Conservation (phyloP, 345 rosid genomes). For the Eucalyptus pauciflora region DNA sequence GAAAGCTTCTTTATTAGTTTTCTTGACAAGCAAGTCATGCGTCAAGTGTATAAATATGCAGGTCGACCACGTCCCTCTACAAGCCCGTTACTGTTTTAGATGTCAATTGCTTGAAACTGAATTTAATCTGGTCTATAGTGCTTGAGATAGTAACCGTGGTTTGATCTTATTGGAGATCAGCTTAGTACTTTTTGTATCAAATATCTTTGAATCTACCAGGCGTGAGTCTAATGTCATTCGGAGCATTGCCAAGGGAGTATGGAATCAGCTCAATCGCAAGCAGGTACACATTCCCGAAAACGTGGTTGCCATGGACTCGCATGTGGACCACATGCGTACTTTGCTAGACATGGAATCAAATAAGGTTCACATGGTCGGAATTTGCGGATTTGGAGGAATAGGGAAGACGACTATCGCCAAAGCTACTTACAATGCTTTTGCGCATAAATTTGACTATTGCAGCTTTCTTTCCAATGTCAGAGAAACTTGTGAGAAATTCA, state of each 20-base stretch:
- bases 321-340: background rate
- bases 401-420: conserved; percentile 12
- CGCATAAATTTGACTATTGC: conserved; percentile 6
- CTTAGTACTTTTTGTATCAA: background rate
- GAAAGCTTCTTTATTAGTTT: background rate
- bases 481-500: background rate
- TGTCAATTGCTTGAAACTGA: background rate
- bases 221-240: background rate
- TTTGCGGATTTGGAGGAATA: background rate
- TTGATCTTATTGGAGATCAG: background rate
- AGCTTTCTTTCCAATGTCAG: conserved; percentile 21
- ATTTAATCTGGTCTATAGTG: background rate
- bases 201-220: background rate
- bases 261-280: background rate
- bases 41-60: background rate
- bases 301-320: background rate
- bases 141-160: background rate
- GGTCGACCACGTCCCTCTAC: background rate
- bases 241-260: background rate
- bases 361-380: background rate
- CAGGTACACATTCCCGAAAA: background rate
- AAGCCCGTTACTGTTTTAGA: background rate
- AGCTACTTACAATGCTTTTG: conserved; percentile 1
- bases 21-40: too few species aligned
- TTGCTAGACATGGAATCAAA: background rate